A percentile compares a stretch with the other conserved stretches of the same genome.
Conservation (phyloP, 2,329 filamentous ascomycete genomes). For the Macrophomina pseudophaseolina region DNA sequence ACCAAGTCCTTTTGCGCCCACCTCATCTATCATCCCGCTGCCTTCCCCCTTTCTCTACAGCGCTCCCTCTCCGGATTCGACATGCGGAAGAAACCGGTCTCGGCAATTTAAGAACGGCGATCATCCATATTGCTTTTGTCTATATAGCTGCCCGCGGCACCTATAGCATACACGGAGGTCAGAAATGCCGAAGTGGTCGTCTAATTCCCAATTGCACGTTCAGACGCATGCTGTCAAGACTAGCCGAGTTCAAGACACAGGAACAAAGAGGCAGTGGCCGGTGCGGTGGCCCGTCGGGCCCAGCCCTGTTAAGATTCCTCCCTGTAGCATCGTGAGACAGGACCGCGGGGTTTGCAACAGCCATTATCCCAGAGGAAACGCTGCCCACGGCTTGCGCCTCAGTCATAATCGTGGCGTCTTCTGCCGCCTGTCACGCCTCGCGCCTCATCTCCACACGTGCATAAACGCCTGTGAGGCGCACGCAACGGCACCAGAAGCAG, state of each 20-base stretch:
- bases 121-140: neutral
- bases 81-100: conserved; percentile 4
- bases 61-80: neutral
- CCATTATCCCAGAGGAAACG: conserved; percentile 18
- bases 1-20: neutral
- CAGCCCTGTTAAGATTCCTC: neutral
- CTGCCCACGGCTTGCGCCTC: conserved; percentile 3
- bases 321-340: conserved; percentile 23
- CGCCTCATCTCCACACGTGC: conserved; percentile 19
- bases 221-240: neutral
- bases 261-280: conserved; percentile 1
- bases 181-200: neutral
- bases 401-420: conserved; percentile 11
- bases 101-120: neutral
- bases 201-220: neutral
- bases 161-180: neutral
- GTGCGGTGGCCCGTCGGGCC: conserved; percentile 11
- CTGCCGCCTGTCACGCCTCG: conserved; percentile 8
- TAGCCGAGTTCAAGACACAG: neutral
- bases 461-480: conserved; percentile 7
- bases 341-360: conserved; percentile 20
- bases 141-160: neutral
- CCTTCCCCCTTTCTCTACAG: conserved; percentile 6
- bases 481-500: neutral
- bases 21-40: conserved; percentile 3